Evolutionary conservation across 164 flowering plant species (phyloP), one percentile per base, ranked within the genome.

Genomic region (Kingdonia uniflora): DNA sequence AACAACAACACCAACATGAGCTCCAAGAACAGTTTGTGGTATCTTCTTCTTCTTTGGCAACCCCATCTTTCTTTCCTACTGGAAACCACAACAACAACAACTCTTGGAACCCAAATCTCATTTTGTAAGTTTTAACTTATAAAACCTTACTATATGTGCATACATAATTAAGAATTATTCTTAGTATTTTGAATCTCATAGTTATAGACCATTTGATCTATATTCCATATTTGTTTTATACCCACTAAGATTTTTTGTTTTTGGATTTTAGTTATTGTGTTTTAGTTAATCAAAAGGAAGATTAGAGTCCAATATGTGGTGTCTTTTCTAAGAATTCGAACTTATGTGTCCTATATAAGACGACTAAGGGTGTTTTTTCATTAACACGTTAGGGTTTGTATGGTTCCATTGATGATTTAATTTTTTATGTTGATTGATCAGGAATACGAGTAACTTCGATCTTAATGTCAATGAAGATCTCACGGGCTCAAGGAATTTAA

Each of bases 1-100:
- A 61, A 5, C 79, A 75, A 58, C 74, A 56, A 25, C 44, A 41
- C 43, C 60, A 61, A 5, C 72, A 70, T 55, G 82, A 73, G 42
- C 78, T 57, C 60, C 81, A 76, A 70, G 69, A 74, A 38, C 81
- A 76, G 42, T 66, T 70, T 56, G 64, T n/a, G n/a, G n/a, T 41
- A 51, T 67, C 79, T 65, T 66, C 79, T 55, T 68, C 78, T 65
- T 65, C 87, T 67, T 63, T 65, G 14, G 51, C 76, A 54, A 16
- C 65, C 60, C 55, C 81, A 45, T 62, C 75, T 56, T 65, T 66
- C 64, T 71, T 29, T 8, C 8, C 66, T 79, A 77, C 64, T 42
- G 70, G 29, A 13, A 25, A 7, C 49, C 56, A 69, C 67, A 52
- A 12, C 59, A 56, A 26, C 67, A 71, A 67, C 66, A 72, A 66